Conservation (phyloP, 768 basidiomycete species). For the Lepiota venenata region DNA sequence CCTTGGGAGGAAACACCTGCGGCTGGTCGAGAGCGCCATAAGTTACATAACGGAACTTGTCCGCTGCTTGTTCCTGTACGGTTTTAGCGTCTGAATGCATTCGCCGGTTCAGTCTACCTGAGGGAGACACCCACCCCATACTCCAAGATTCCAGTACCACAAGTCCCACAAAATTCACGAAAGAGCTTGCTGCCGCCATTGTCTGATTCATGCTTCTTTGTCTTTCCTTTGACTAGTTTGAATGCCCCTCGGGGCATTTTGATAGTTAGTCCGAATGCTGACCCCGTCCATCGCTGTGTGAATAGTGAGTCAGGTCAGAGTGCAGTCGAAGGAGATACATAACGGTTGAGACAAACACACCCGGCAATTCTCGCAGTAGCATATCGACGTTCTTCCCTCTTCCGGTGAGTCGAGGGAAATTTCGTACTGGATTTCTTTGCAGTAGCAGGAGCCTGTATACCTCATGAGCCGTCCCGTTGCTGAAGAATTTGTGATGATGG, state of each 20-base stretch:
- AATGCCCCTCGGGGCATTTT: slow-evolving; percentile 14
- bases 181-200: slow-evolving; percentile 13
- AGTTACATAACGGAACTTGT: slow-evolving; percentile 14
- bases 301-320: background rate
- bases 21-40: slow-evolving; percentile 16
- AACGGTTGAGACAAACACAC: slow-evolving; percentile 3
- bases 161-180: slow-evolving; percentile 17
- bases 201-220: slow-evolving; percentile 14
- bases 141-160: slow-evolving; percentile 16
- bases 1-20: slow-evolving; percentile 13
- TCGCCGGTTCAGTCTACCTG: background rate
- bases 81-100: background rate
- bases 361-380: slow-evolving; percentile 17
- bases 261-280: slow-evolving; percentile 18
- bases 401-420: slow-evolving; percentile 11
- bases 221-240: slow-evolving; percentile 10
- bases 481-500: background rate
- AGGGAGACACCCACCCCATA: slow-evolving; percentile 12
- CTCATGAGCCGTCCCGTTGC: background rate
- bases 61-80: slow-evolving; percentile 15
- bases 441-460: slow-evolving; percentile 16
- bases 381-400: slow-evolving; percentile 16
- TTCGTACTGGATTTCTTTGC: slow-evolving; percentile 13
- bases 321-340: background rate
- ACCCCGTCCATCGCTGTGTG: slow-evolving; percentile 17